These are phyloP conservation scores for Nicotiana tabacum DNA, from an alignment of 257 asterid species.

Conservation along the genomic window DNA sequence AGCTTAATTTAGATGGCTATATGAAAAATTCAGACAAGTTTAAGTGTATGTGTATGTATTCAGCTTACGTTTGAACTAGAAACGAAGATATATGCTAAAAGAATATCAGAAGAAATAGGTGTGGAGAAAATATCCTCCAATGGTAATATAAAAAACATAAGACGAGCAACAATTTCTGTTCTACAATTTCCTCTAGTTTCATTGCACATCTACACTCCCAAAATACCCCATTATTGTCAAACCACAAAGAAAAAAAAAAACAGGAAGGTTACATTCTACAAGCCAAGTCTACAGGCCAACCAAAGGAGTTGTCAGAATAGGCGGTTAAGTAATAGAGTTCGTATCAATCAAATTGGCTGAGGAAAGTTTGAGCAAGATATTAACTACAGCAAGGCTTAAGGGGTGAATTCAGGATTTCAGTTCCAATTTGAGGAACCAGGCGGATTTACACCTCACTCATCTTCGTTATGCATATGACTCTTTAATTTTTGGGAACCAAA, in stretches of 20 bases:
- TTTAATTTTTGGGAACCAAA: neutral
- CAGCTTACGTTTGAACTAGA: no score
- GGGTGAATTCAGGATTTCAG: neutral
- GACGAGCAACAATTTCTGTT: neutral
- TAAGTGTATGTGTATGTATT: no score
- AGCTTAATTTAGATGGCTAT: no score
- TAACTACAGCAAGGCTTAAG: neutral
- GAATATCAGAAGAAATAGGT: no score
- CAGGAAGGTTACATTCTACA: neutral
- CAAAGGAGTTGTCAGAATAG: neutral
- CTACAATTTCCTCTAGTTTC: neutral
- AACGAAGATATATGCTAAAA: no score
- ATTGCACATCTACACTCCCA: neutral
- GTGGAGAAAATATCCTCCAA: no score
- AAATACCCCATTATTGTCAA: neutral
- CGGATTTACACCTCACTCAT: neutral
- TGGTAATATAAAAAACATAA: neutral
- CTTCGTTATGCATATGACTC: neutral
- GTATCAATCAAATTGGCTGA: neutral
- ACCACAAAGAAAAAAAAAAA: neutral
- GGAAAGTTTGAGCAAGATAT: neutral
- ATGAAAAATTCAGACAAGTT: no score
- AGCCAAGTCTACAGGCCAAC: neutral
- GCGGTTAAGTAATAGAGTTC: neutral
- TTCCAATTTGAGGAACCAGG: neutral